Conservation (phyloP, 169 alveolate genomes). For the Plasmodium billcollinsi region DNA sequence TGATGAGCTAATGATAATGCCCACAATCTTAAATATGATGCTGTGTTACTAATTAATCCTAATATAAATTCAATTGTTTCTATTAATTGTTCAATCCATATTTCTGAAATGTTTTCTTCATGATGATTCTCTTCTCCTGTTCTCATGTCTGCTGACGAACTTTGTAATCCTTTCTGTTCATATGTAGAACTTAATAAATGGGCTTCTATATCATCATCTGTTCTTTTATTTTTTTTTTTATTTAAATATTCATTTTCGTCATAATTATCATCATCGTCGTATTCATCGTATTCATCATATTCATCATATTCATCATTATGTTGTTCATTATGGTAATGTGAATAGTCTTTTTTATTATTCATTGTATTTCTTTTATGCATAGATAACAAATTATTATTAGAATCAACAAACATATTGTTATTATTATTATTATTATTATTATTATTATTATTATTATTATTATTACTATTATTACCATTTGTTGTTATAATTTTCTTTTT, state of each 20-base stretch:
- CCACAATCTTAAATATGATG: slow-evolving; percentile 99
- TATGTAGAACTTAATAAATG: slow-evolving; percentile 79
- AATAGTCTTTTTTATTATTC: not conserved
- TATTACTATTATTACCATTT: not conserved
- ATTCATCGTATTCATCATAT: not conserved
- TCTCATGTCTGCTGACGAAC: not conserved
- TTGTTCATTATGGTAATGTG: too few species aligned
- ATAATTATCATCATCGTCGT: not conserved
- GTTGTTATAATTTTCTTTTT: too few species aligned
- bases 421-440: not conserved
- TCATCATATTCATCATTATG: not conserved
- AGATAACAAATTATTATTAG: not conserved
- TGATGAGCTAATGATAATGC: slow-evolving; percentile 99
- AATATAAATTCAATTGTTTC: slow-evolving; percentile 99
- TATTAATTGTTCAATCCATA: slow-evolving; percentile 96
- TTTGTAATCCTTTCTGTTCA: slow-evolving; percentile 29
- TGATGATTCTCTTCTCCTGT: slow-evolving; percentile 77
- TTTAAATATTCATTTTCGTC: slow-evolving; percentile 10
- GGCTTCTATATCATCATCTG: slow-evolving; percentile 80
- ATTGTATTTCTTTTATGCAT: slow-evolving; percentile 1
- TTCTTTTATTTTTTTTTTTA: slow-evolving; percentile 18
- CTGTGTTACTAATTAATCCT: slow-evolving; percentile 98
- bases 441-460: not conserved
- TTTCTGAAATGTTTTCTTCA: slow-evolving; percentile 87
- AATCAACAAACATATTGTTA: not conserved